Conservation (phyloP, 805 yeast genomes). For the Zygosaccharomyces lentus region DNA sequence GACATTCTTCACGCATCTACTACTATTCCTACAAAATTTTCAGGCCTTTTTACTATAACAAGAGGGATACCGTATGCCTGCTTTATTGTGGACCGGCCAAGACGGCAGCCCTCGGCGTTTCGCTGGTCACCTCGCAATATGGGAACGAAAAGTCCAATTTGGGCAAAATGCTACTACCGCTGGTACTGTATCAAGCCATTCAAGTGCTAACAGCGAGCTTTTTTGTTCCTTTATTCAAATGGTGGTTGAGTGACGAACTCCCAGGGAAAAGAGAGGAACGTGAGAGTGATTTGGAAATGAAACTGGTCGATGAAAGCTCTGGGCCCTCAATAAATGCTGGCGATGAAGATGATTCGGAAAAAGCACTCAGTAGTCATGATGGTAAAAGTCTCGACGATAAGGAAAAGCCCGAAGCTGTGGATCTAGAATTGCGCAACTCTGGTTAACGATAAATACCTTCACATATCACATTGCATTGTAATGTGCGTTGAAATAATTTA, state of each 20-base stretch:
- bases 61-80: constrained; percentile 69
- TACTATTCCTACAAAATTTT: constrained; percentile 36
- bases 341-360: neutral
- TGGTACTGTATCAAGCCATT: constrained; percentile 82
- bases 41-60: constrained; percentile 65
- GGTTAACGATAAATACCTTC: neutral
- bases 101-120: constrained; percentile 88
- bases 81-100: constrained; percentile 91
- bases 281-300: constrained; percentile 8
- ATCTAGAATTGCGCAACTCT: neutral
- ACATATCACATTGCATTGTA: neutral
- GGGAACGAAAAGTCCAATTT: constrained; percentile 56
- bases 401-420: neutral
- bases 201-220: constrained; percentile 81
- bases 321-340: neutral
- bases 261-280: constrained; percentile 8
- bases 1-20: constrained; percentile 42
- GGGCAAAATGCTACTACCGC: constrained; percentile 72
- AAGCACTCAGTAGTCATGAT: neutral
- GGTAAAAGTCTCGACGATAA: neutral
- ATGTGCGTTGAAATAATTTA: neutral
- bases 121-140: constrained; percentile 74
- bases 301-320: neutral
- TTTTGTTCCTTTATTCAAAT: constrained; percentile 58
- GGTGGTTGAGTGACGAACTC: constrained; percentile 49